phyloP scores from a whole-genome alignment of 2,329 filamentous ascomycete species.

The Stylonectria norvegica region DNA sequence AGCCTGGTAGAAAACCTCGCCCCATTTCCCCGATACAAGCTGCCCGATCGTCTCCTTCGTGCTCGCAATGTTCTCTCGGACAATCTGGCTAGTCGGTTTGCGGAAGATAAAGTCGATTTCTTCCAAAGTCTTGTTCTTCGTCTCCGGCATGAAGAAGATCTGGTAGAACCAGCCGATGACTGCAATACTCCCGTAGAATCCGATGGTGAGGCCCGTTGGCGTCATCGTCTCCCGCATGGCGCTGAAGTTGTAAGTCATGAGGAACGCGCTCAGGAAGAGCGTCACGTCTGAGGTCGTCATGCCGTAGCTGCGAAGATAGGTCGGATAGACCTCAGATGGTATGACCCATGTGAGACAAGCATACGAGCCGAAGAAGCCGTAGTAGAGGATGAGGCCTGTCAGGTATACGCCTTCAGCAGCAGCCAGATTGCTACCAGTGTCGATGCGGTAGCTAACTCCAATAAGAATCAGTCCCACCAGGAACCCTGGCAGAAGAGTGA shows the following conservation, averaged over 20 bases:
- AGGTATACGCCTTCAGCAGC: constrained; percentile 59
- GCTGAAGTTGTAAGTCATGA: constrained; percentile 72
- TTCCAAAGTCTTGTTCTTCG: constrained; percentile 62
- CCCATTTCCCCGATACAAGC: constrained; percentile 17
- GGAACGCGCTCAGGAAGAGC: constrained; percentile 65
- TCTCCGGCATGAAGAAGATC: constrained; percentile 70
- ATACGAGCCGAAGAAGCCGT: constrained; percentile 63
- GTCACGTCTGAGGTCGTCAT: constrained; percentile 66
- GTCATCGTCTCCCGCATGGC: constrained; percentile 64
- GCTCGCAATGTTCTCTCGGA: constrained; percentile 49
- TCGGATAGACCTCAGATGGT: constrained; percentile 66
- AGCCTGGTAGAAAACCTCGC: constrained; percentile 16
- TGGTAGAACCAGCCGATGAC: constrained; percentile 69
- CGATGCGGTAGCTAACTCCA: constrained; percentile 57
- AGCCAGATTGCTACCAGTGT: constrained; percentile 40
- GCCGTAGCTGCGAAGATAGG: constrained; percentile 66
- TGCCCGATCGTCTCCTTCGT: constrained; percentile 25
- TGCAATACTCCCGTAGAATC: constrained; percentile 70
- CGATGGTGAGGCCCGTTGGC: constrained; percentile 59
- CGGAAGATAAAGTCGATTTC: constrained; percentile 66
- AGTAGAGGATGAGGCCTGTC: constrained; percentile 56
- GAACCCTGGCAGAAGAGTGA: constrained; percentile 65
- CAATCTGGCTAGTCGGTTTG: constrained; percentile 57
- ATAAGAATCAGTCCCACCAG: constrained; percentile 66
- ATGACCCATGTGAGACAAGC: constrained; percentile 61